A percentile compares a stretch with the other conserved stretches of the same genome.
These are phyloP conservation scores for Boletus rufocinnamomeus DNA, from an alignment of 768 basidiomycete genomes.

Conservation along the genomic window DNA sequence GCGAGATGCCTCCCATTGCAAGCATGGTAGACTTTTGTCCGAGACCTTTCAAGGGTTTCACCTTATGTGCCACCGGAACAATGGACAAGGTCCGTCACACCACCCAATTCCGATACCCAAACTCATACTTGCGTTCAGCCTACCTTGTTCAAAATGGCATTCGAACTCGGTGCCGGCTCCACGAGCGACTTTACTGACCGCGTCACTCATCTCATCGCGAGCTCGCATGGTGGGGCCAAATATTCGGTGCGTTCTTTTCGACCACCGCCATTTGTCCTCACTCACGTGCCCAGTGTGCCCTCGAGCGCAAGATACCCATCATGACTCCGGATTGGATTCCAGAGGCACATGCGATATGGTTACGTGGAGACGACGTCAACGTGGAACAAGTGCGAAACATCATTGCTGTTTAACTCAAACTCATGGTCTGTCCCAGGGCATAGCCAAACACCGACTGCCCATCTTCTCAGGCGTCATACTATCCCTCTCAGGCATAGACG, in stretches of 20 bases:
- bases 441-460: slow-evolving; percentile 62
- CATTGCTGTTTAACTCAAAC: background rate
- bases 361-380: slow-evolving; percentile 78
- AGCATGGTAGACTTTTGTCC: slow-evolving; percentile 53
- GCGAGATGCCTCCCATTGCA: slow-evolving; percentile 49
- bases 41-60: slow-evolving; percentile 64
- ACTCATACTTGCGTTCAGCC: slow-evolving; percentile 43
- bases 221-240: slow-evolving; percentile 80
- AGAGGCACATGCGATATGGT: slow-evolving; percentile 72
- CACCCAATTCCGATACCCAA: slow-evolving; percentile 6
- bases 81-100: slow-evolving; percentile 64
- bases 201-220: slow-evolving; percentile 87
- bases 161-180: slow-evolving; percentile 76
- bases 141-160: slow-evolving; percentile 70
- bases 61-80: slow-evolving; percentile 78
- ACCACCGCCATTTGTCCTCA: background rate
- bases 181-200: slow-evolving; percentile 76
- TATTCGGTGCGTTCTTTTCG: slow-evolving; percentile 58
- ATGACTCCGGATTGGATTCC: slow-evolving; percentile 76
- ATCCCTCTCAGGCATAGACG: slow-evolving; percentile 75
- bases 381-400: slow-evolving; percentile 51
- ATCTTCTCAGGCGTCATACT: slow-evolving; percentile 72
- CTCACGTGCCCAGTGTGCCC: slow-evolving; percentile 61
- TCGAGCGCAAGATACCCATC: slow-evolving; percentile 80
- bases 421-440: slow-evolving; percentile 44